A percentile compares a stretch with the other conserved stretches of the same genome.
These are phyloP conservation scores for Gossypium thurberi DNA, from an alignment of 345 rosid species.

Conservation along the genomic window DNA sequence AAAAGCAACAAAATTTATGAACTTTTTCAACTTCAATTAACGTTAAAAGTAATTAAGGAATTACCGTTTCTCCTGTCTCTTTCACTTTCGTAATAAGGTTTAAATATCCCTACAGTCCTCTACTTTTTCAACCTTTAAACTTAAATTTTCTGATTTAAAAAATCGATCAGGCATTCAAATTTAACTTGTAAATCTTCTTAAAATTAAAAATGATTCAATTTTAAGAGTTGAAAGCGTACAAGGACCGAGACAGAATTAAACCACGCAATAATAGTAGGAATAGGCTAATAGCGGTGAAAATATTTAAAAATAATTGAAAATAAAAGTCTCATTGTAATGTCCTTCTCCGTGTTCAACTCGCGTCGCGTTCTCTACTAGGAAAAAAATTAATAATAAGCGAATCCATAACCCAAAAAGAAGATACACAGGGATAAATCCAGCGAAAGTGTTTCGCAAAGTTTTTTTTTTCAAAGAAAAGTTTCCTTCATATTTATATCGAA, in stretches of 20 bases:
- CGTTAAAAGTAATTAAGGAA: background rate
- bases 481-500: background rate
- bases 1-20: background rate
- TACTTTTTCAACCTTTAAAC: too few species aligned
- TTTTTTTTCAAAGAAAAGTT: background rate
- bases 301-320: background rate
- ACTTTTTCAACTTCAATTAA: too few species aligned
- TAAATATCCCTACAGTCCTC: too few species aligned
- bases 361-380: conserved; percentile 19
- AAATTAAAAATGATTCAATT: too few species aligned
- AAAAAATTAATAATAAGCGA: background rate
- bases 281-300: background rate
- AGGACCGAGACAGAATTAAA: too few species aligned
- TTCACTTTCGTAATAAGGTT: background rate
- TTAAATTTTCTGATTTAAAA: too few species aligned
- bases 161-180: too few species aligned
- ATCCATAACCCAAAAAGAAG: background rate
- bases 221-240: too few species aligned
- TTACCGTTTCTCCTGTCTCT: background rate
- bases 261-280: background rate
- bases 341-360: conserved; percentile 42
- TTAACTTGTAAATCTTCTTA: too few species aligned
- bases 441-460: conserved; percentile 7
- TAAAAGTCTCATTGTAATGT: background rate
- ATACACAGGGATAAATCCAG: background rate